Evolutionary conservation across 345 rosid genomes (phyloP).

Genomic region (Geranium rotundifolium): DNA sequence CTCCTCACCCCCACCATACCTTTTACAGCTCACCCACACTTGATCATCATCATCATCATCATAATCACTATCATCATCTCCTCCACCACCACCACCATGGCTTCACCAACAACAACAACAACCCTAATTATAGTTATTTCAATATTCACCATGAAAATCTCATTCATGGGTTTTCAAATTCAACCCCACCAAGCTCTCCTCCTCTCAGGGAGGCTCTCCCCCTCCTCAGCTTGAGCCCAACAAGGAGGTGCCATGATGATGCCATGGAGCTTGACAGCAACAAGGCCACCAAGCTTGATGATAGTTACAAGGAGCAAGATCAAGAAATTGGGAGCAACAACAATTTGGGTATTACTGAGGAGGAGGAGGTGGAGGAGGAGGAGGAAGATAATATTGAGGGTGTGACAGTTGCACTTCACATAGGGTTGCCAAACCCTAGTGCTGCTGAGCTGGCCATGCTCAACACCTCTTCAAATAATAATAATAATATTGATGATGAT

Average conservation of each 20-base stretch:
- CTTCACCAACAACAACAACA: slow-evolving; percentile 8
- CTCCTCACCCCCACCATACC: slow-evolving; percentile 5
- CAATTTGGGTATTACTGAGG: neutral
- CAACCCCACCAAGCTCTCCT: slow-evolving; percentile 60
- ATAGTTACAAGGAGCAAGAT: too few relatives aligned
- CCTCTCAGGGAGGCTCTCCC: slow-evolving; percentile 85
- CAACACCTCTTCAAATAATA: neutral
- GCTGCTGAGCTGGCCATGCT: slow-evolving; percentile 40
- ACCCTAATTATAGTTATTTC: too few relatives aligned
- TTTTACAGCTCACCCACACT: neutral
- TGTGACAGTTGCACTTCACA: slow-evolving; percentile 84
- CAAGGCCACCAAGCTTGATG: too few relatives aligned
- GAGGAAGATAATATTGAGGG: slow-evolving; percentile 26
- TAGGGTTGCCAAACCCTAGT: slow-evolving; percentile 90
- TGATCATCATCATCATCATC: neutral
- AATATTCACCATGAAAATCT: too few relatives aligned
- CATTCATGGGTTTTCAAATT: too few relatives aligned
- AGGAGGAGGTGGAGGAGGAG: slow-evolving; percentile 16
- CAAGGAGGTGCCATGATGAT: slow-evolving; percentile 18
- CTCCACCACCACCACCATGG: neutral
- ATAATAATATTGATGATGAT: neutral
- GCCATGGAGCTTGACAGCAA: too few relatives aligned
- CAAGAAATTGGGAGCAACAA: too few relatives aligned
- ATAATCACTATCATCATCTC: neutral
- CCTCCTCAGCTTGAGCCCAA: slow-evolving; percentile 59